Evolutionary conservation across 371 early-diverging fungal genomes (phyloP).

Genomic region (Parasitella parasitica): DNA sequence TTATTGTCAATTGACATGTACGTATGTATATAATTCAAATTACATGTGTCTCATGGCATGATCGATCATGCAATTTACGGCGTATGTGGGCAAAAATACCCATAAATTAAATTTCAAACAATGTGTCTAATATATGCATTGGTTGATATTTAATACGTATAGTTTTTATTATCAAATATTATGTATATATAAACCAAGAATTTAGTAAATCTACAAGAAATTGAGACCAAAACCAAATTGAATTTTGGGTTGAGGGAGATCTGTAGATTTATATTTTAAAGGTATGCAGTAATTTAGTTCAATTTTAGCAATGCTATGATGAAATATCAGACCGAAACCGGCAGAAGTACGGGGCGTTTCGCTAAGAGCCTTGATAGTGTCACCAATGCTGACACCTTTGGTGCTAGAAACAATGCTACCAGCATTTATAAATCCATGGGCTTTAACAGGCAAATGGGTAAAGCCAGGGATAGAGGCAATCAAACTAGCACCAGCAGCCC

Average conservation of each 20-base stretch:
- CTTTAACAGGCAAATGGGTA: conserved; percentile 61
- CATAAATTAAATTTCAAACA: not conserved
- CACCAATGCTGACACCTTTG: conserved; percentile 4
- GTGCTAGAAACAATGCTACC: conserved; percentile 62
- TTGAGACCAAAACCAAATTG: conserved; percentile 87
- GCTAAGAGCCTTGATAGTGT: conserved; percentile 40
- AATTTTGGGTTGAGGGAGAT: conserved; percentile 70
- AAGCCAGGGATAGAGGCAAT: conserved; percentile 78
- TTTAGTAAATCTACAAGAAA: conserved; percentile 59
- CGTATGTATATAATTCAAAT: not conserved
- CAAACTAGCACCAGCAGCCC: conserved; percentile 78
- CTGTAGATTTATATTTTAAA: conserved; percentile 53
- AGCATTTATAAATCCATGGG: conserved; percentile 87
- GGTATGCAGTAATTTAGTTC: conserved; percentile 52
- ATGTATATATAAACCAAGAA: not conserved
- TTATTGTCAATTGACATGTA: no score
- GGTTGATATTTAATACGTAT: not conserved
- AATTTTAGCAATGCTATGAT: conserved; percentile 67
- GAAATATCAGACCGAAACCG: conserved; percentile 81
- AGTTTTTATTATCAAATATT: not conserved
- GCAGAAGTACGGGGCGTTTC: conserved; percentile 64
- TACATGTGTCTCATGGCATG: no score
- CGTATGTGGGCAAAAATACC: not conserved
- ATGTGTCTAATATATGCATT: not conserved
- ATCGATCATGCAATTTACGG: no score